Conservation (phyloP, 768 basidiomycete species). For the Multifurca ochricompacta region DNA sequence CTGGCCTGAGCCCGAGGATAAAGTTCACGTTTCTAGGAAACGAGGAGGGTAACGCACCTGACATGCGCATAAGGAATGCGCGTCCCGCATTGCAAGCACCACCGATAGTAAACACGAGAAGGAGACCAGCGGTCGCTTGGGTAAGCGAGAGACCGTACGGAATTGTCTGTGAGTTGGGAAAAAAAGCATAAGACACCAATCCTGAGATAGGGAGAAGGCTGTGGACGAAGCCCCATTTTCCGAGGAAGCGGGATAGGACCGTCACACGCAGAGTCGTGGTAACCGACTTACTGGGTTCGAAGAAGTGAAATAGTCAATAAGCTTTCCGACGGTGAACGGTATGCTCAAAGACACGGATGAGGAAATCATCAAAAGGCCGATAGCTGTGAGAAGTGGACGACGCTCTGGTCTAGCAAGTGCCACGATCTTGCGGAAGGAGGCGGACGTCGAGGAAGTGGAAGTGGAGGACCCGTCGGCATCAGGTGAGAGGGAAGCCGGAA, state of each 20-base stretch:
- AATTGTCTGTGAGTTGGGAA: conserved; percentile 31
- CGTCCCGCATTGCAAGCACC: conserved; percentile 81
- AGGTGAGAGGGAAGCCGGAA: conserved; percentile 1
- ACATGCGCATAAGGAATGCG: conserved; percentile 76
- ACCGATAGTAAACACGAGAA: conserved; percentile 77
- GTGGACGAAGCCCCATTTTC: neutral
- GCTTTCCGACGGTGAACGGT: conserved; percentile 85
- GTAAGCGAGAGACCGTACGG: conserved; percentile 74
- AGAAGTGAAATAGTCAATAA: conserved; percentile 89
- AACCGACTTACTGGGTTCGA: conserved; percentile 52
- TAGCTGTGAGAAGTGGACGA: conserved; percentile 65
- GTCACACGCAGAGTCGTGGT: neutral
- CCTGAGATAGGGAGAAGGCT: neutral
- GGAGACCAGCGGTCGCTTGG: conserved; percentile 67
- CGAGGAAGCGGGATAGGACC: neutral
- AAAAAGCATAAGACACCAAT: neutral
- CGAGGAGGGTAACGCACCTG: conserved; percentile 41
- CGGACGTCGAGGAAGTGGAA: conserved; percentile 46
- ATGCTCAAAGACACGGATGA: conserved; percentile 88
- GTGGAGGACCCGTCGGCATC: conserved; percentile 29
- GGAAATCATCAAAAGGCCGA: conserved; percentile 78
- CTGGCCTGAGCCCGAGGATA: conserved; percentile 46
- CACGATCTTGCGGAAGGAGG: conserved; percentile 68
- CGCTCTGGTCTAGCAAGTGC: conserved; percentile 77
- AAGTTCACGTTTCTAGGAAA: neutral